Conservation (phyloP, 352 stramenopile genomes). For the Albugo candida region DNA sequence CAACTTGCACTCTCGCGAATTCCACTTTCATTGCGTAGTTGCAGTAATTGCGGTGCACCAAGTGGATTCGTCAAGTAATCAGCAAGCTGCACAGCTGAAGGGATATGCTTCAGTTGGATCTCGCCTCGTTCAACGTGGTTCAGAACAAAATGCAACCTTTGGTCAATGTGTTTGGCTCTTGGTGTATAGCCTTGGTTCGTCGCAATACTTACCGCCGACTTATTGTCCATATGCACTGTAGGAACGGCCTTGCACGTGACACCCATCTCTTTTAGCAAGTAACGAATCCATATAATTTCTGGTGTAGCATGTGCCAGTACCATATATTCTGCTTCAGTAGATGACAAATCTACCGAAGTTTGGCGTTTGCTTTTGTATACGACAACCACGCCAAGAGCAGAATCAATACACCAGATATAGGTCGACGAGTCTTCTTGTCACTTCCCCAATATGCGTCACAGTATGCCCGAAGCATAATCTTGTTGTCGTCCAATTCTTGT, state of each 20-base stretch:
- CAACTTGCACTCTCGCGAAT: too few species aligned
- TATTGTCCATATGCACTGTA: neutral
- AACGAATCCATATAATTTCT: constrained; percentile 9
- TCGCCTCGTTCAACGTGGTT: neutral
- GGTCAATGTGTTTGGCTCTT: neutral
- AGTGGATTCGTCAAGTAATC: too few species aligned
- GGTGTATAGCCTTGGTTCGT: neutral
- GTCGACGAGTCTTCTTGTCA: constrained; percentile 2
- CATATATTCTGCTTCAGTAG: constrained; percentile 12
- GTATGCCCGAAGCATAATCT: constrained; percentile 1
- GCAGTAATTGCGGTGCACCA: too few species aligned
- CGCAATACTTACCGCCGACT: neutral
- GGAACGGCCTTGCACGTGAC: neutral
- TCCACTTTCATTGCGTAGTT: too few species aligned
- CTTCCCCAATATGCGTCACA: constrained; percentile 11
- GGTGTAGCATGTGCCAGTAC: constrained; percentile 4
- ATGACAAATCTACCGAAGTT: constrained; percentile 3
- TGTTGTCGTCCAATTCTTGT: neutral
- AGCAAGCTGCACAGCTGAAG: too few species aligned
- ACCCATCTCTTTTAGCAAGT: constrained; percentile 4
- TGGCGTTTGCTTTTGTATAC: constrained; percentile 13
- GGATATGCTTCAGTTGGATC: too few species aligned
- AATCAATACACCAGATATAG: constrained; percentile 10
- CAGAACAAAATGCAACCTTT: neutral
- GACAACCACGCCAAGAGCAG: constrained; percentile 1